Conservation (phyloP, 371 early-diverging fungal genomes). For the Mucor ambiguus region DNA sequence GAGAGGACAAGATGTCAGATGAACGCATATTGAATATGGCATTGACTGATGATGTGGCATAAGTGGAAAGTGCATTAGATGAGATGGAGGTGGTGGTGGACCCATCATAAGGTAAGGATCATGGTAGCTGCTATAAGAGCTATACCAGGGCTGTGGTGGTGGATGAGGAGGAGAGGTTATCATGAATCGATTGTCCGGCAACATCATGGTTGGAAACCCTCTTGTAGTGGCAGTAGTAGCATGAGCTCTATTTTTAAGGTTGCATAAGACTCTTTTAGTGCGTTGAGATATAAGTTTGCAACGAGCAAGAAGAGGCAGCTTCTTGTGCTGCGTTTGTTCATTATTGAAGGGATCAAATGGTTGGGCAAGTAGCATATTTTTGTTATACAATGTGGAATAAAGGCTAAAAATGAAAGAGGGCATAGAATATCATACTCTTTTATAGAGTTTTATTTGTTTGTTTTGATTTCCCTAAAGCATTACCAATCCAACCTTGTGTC, state of each 20-base stretch:
- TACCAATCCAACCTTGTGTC: slow-evolving; percentile 82
- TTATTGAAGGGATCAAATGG: slow-evolving; percentile 10
- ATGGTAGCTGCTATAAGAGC: not conserved
- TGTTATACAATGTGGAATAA: not conserved
- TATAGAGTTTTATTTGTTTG: slow-evolving; percentile 5
- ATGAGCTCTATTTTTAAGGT: not conserved
- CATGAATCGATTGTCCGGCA: not conserved
- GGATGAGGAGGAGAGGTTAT: not conserved
- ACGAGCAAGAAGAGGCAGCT: not conserved
- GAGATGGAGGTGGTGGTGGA: not conserved
- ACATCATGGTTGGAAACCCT: slow-evolving; percentile 3
- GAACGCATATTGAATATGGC: slow-evolving; percentile 2
- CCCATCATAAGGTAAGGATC: not conserved
- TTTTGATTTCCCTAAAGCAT: slow-evolving; percentile 62
- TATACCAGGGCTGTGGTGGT: not conserved
- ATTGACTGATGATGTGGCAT: not conserved
- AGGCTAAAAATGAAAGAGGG: not conserved
- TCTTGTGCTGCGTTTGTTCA: not conserved
- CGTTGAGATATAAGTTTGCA: not conserved
- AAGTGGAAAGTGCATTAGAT: not conserved
- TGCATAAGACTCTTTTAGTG: not conserved
- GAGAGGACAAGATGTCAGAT: not conserved
- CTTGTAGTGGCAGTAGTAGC: not conserved
- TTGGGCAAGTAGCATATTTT: slow-evolving; percentile 11
- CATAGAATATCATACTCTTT: not conserved